phyloP scores from a whole-genome alignment of 2,329 filamentous ascomycete genomes.

The Graphilbum sp. region DNA sequence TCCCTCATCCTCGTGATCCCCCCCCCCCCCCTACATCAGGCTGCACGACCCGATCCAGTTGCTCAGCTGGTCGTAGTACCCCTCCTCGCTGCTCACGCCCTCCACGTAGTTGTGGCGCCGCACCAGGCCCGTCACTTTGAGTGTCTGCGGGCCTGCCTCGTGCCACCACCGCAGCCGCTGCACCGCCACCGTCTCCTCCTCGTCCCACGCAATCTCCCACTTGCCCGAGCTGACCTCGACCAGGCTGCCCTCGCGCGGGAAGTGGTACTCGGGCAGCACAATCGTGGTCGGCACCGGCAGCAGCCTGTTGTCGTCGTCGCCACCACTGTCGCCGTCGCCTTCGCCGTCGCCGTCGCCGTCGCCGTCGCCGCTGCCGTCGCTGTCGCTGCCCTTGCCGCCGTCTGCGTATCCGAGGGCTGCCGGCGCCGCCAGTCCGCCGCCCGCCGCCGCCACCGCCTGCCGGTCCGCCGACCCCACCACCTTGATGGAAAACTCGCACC shows the following conservation, averaged over 20 bases:
- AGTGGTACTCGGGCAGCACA: slow-evolving; percentile 84
- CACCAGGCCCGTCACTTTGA: slow-evolving; percentile 61
- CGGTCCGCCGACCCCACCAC: slow-evolving; percentile 27
- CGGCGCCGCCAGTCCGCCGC: not conserved
- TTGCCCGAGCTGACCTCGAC: slow-evolving; percentile 73
- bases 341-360: not conserved
- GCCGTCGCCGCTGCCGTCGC: not conserved
- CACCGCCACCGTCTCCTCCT: slow-evolving; percentile 49
- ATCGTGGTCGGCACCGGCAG: slow-evolving; percentile 50
- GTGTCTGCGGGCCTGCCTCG: slow-evolving; percentile 61
- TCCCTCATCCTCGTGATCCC: not conserved
- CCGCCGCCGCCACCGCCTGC: not conserved
- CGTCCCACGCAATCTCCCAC: slow-evolving; percentile 68
- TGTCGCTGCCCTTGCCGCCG: not conserved
- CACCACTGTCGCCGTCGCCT: slow-evolving; percentile 1
- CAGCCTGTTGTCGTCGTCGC: slow-evolving; percentile 1
- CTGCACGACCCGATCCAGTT: slow-evolving; percentile 31
- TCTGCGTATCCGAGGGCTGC: not conserved
- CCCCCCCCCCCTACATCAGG: slow-evolving; percentile 27
- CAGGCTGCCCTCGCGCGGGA: slow-evolving; percentile 54
- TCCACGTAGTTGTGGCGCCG: slow-evolving; percentile 41
- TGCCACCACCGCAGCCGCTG: slow-evolving; percentile 91
- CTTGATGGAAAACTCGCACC: slow-evolving; percentile 59
- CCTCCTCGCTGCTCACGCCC: slow-evolving; percentile 50
- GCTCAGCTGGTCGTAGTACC: slow-evolving; percentile 59